Base-by-base conservation (phyloP, 139 green algal species). In the Chlorella ohadii region DNA sequence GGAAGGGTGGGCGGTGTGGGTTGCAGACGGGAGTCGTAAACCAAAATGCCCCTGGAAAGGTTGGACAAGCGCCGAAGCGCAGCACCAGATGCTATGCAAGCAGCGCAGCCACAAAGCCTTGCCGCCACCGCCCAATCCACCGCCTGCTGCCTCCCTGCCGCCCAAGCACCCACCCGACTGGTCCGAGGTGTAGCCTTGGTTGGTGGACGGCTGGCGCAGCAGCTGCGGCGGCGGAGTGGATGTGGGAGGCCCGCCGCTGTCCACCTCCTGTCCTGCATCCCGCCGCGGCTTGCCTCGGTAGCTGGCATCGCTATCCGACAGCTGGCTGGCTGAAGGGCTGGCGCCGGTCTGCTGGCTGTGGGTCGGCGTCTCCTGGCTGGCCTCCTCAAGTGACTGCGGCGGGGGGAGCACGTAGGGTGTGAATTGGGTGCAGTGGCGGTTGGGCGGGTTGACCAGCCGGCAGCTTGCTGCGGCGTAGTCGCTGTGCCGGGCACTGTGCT, bases 141-240 rank as follows among this genome's bases (percentile, higher is more conserved):
- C 44, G 7, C 44, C 44, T 51, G 44, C 44, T 16, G 6, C 44
- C 44, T 51, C 44, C 44, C 44, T 31, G 27, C 27, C 6, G 61
- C 27, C n/a, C 13, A 28, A 22, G 63, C 6, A 28, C 72, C 76
- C 70, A 83, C 81, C 65, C 39, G 83, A 88, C 17, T 76, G 63
- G 44, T 92, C 84, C 0, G 82, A 89, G 23, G 87, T 92, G 86
- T 92, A 92, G 31, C 81, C 85, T 34, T 34, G 22, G 38, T 78
- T 70, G 41, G 36, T 67, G 44, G 33, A 41, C 27, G 64, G 28
- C 68, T 63, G 79, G 16, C 31, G 31, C 47, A 41, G 70, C 79
- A 78, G 55, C 36, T 38, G 34, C 13, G 33, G 63, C 25, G 27
- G n/a, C 5, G 81, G 27, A 11, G 64, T 28, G 17, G 63, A 15